Conservation (phyloP, 345 rosid genomes). For the Viola odorata region DNA sequence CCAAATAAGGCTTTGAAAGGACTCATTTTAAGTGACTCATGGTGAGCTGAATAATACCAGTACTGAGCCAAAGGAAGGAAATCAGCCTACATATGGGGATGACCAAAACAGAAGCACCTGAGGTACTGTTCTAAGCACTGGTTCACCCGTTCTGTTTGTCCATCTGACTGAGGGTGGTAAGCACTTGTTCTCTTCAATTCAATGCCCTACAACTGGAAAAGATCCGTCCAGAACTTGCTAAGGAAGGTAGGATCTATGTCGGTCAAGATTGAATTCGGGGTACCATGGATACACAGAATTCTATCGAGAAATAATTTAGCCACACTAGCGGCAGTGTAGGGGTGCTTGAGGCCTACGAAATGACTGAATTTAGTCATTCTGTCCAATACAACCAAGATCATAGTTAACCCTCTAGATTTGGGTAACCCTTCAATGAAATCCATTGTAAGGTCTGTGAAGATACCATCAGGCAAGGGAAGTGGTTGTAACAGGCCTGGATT, state of each 20-base stretch:
- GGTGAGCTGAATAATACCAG: neutral
- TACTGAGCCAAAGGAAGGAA: neutral
- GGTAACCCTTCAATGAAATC: neutral
- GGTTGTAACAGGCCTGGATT: neutral
- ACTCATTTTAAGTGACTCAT: neutral
- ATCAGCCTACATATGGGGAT: neutral
- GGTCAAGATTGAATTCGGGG: neutral
- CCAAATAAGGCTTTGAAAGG: neutral
- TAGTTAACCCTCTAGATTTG: fast-evolving
- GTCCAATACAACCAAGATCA: neutral
- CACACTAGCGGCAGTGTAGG: fast-evolving
- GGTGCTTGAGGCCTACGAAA: neutral
- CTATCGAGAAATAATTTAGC: neutral
- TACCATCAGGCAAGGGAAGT: fast-evolving
- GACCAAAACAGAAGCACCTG: fast-evolving
- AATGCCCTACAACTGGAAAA: neutral
- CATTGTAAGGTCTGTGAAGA: neutral
- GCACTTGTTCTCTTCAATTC: neutral
- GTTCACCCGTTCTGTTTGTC: neutral
- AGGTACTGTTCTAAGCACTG: neutral
- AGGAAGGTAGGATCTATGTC: neutral
- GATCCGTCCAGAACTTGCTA: neutral
- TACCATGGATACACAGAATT: neutral
- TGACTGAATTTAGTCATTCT: neutral
- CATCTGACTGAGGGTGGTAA: neutral